Conservation (phyloP, 2,329 filamentous ascomycete genomes). For the Paraphoma sp. region DNA sequence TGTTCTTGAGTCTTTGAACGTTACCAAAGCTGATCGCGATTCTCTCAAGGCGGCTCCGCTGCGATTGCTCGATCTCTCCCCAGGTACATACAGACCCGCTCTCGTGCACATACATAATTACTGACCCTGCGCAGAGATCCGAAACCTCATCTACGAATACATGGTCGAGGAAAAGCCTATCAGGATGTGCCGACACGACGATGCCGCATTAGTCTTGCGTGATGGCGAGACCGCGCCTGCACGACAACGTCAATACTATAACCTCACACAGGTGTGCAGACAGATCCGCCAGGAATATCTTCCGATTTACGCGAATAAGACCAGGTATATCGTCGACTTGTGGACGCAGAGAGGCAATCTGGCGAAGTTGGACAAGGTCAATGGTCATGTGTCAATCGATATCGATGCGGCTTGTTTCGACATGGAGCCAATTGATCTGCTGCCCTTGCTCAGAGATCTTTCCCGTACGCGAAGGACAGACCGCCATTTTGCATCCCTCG, state of each 20-base stretch:
- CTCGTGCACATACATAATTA: background rate
- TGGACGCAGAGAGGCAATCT: background rate
- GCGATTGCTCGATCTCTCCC: conserved; percentile 10
- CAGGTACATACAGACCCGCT: conserved; percentile 4
- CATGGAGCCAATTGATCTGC: conserved; percentile 19
- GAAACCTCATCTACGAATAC: conserved; percentile 15
- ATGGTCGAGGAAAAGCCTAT: conserved; percentile 16
- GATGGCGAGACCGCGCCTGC: conserved; percentile 1
- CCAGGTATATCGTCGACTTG: conserved; percentile 15
- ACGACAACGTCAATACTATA: conserved; percentile 10
- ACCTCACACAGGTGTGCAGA: conserved; percentile 32
- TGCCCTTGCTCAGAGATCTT: conserved; percentile 14
- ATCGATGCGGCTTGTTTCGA: conserved; percentile 22
- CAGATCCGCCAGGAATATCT: conserved; percentile 34
- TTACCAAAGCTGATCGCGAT: background rate
- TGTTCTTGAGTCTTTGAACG: background rate
- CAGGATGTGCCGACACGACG: conserved; percentile 17
- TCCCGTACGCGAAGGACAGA: conserved; percentile 8
- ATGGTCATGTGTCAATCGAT: conserved; percentile 29
- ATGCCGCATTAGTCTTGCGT: conserved; percentile 8
- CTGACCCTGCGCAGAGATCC: conserved; percentile 13
- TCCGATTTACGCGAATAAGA: conserved; percentile 19
- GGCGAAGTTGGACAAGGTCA: conserved; percentile 5
- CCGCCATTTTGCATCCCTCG: conserved; percentile 11
- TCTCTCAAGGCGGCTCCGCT: conserved; percentile 7